Conservation (phyloP, 108 stramenopile species). For the Aurantiochytrium sp. region DNA sequence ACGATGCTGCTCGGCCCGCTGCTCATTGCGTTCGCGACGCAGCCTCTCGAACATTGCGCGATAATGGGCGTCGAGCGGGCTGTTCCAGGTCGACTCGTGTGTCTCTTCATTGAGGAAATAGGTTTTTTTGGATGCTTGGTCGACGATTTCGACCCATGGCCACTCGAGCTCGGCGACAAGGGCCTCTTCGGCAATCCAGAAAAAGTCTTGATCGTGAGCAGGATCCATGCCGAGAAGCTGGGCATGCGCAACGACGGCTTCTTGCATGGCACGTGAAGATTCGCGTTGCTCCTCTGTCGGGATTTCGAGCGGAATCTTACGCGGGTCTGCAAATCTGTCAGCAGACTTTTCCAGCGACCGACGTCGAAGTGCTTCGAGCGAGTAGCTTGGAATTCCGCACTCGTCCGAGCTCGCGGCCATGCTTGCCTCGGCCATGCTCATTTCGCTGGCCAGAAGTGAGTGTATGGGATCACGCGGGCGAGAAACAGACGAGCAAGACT, state of each 20-base stretch:
- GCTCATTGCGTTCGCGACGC: neutral
- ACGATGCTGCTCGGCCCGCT: neutral
- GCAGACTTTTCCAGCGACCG: neutral
- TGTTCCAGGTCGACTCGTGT: neutral
- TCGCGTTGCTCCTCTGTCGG: neutral
- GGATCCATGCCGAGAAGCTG: constrained; percentile 14
- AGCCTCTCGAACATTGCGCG: neutral
- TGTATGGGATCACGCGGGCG: too few relatives aligned
- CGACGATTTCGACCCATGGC: neutral
- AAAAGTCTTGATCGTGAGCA: neutral
- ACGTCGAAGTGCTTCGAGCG: neutral
- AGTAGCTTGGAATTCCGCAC: neutral
- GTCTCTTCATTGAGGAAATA: neutral
- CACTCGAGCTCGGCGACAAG: constrained; percentile 9
- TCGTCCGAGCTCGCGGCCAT: neutral
- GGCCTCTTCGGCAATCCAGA: constrained; percentile 19
- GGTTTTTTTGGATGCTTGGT: neutral
- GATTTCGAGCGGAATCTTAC: neutral
- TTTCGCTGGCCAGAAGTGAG: too few relatives aligned
- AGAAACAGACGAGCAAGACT: too few relatives aligned
- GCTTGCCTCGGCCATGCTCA: neutral
- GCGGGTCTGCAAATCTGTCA: neutral
- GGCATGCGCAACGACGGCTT: neutral
- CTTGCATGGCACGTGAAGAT: neutral
- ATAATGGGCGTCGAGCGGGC: neutral